Base-by-base conservation (phyloP, 2,329 filamentous ascomycete species). In the Atkinsonella texensis region DNA sequence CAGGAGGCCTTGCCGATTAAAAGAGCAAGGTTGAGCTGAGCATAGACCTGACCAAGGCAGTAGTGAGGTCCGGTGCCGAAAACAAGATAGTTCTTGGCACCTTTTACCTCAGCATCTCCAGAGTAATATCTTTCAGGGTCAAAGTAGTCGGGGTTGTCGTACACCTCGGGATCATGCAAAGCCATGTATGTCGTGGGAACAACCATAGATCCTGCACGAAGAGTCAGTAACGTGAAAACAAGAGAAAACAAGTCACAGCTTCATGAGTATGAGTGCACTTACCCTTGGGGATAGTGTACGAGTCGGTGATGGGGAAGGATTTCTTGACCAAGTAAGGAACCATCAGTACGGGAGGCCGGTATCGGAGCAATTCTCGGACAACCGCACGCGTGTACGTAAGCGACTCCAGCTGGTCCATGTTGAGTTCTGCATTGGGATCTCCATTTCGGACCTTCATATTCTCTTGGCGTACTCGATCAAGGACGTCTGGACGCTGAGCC, bases 1-100 rank as follows among this genome's bases (percentile, higher is more conserved):
- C 95, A 76, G 57, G 87, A 86, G 9, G 89, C 90, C 77, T 93
- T 95, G 65, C 89, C 90, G 62, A 95, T 79, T 77, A 95, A 86
- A 46, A 88, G 80, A 64, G 87, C 91, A 61, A 98, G 73, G 70
- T 95, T 95, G 55, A 89, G 75, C 67, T 88, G 84, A 9, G 89
- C 93, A 63, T 96, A 98, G 44, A 84, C 84, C 73, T 97, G 91
- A 49, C 91, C 93, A 38, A 97, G 77, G 68, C 93, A 98, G 75
- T 97, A 95, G 72, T 97, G 93, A 60, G 93, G 88, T 8, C 93
- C 93, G 17, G 87, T 90, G 62, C 93, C 93, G 61, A 98, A 97
- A 17, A 97, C 90, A 49, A 98, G 78, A 76, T 84, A 97, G 75
- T 97, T 98, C 84, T 96, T 97, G 65, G 84, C 74, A 39, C 82